Conservation (phyloP, 371 early-diverging fungal genomes). For the Mucor racemosus region DNA sequence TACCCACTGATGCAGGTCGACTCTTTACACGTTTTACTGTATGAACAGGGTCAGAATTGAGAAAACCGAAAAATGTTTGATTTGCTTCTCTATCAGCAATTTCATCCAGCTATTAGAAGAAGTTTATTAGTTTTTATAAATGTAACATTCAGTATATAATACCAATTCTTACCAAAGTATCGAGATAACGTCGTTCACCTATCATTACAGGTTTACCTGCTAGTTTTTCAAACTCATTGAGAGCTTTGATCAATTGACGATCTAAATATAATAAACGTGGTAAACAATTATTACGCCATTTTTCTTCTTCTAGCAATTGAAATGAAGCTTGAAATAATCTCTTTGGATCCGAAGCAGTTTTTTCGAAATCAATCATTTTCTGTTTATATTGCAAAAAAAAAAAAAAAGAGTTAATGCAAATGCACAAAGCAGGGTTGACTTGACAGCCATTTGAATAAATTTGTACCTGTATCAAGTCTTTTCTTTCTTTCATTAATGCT, state of each 20-base stretch:
- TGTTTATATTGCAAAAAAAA: not conserved
- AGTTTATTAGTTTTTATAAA: not conserved
- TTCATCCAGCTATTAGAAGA: constrained; percentile 52
- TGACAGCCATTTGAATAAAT: not conserved
- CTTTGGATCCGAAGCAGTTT: constrained; percentile 83
- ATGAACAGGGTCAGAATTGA: constrained; percentile 42
- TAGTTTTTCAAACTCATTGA: constrained; percentile 58
- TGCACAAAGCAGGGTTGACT: not conserved
- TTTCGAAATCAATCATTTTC: constrained; percentile 78
- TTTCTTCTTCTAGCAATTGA: constrained; percentile 85
- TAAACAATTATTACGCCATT: constrained; percentile 83
- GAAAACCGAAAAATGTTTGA: constrained; percentile 73
- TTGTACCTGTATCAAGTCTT: constrained; percentile 60
- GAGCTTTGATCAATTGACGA: constrained; percentile 60
- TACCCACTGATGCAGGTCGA: constrained; percentile 25
- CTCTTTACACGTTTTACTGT: constrained; percentile 12
- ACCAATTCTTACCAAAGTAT: constrained; percentile 44
- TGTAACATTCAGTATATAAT: not conserved
- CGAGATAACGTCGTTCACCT: constrained; percentile 55
- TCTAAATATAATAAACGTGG: constrained; percentile 84
- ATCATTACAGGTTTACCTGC: constrained; percentile 61
- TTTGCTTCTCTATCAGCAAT: constrained; percentile 70
- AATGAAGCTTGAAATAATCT: constrained; percentile 84
- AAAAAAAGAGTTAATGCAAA: not conserved
- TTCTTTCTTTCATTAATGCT: constrained; percentile 60